Evolutionary conservation across 306 rosid genomes (phyloP).

Genomic region (Cucurbita argyrosperma): DNA sequence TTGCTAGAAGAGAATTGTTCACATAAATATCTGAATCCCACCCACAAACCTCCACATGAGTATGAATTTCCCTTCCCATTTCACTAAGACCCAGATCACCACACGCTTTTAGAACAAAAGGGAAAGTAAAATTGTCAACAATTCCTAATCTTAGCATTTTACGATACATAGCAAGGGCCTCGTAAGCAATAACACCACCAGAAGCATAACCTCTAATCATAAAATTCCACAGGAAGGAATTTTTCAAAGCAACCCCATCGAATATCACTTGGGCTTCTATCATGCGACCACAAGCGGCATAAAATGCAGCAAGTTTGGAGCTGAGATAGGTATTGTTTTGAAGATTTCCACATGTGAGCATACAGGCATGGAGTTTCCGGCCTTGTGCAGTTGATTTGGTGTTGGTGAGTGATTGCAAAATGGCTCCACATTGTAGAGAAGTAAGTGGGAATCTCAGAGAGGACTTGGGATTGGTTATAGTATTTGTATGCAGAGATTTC

Average conservation of each 20-base stretch:
- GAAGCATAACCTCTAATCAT: slow-evolving; percentile 44
- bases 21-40: slow-evolving; percentile 37
- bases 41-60: slow-evolving; percentile 31
- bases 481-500: slow-evolving; percentile 5
- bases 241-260: slow-evolving; percentile 18
- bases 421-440: slow-evolving; percentile 41
- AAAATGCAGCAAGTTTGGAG: slow-evolving; percentile 43
- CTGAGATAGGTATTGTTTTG: slow-evolving; percentile 24
- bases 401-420: slow-evolving; percentile 34
- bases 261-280: slow-evolving; percentile 28
- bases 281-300: slow-evolving; percentile 31
- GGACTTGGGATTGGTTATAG: background rate
- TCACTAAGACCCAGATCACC: slow-evolving; percentile 28
- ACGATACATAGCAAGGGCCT: slow-evolving; percentile 29
- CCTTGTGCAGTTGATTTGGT: slow-evolving; percentile 23
- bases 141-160: slow-evolving; percentile 25
- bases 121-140: slow-evolving; percentile 43
- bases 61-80: slow-evolving; percentile 36
- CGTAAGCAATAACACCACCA: slow-evolving; percentile 6
- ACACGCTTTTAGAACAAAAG: slow-evolving; percentile 47
- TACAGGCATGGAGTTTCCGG: slow-evolving; percentile 32
- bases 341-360: slow-evolving; percentile 26
- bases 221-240: slow-evolving; percentile 34
- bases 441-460: slow-evolving; percentile 9
- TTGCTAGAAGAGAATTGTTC: slow-evolving; percentile 29